A percentile compares a stretch with the other conserved stretches of the same genome.
Evolutionary conservation across 805 yeast genomes (phyloP).

Genomic region (Maudiozyma bulderi): DNA sequence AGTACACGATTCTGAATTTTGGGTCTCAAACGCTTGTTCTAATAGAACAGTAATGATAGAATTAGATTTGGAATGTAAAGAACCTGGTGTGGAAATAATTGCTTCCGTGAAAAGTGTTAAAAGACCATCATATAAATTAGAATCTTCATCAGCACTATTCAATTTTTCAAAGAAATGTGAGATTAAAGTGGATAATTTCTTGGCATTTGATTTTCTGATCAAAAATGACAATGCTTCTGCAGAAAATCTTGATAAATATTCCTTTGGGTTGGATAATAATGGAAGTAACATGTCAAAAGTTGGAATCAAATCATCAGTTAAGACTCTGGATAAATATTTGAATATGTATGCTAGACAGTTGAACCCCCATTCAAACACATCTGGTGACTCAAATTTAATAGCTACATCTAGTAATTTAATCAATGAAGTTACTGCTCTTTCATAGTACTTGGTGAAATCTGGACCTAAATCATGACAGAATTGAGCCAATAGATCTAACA

Average conservation of each 20-base stretch:
- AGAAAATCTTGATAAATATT: conserved; percentile 67
- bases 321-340: conserved; percentile 65
- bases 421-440: conserved; percentile 41
- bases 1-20: conserved; percentile 12
- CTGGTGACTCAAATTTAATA: conserved; percentile 42
- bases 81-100: conserved; percentile 57
- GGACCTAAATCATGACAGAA: conserved; percentile 88
- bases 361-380: conserved; percentile 72
- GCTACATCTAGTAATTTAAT: conserved; percentile 37
- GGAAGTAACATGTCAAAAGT: conserved; percentile 63
- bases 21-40: conserved; percentile 19
- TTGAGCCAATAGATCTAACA: conserved; percentile 71
- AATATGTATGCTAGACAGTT: conserved; percentile 79
- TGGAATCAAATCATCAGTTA: conserved; percentile 54
- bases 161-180: conserved; percentile 32
- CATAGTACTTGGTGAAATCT: conserved; percentile 71
- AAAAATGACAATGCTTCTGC: conserved; percentile 86
- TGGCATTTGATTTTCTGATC: conserved; percentile 53
- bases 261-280: conserved; percentile 48
- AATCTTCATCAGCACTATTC: conserved; percentile 23
- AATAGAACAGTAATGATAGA: conserved; percentile 39
- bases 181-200: conserved; percentile 39
- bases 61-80: conserved; percentile 65
- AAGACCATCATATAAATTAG: conserved; percentile 47
- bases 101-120: conserved; percentile 61